These are phyloP conservation scores for Ustilago hordei DNA, from an alignment of 1,284 basidiomycete genomes.

Conservation along the genomic window DNA sequence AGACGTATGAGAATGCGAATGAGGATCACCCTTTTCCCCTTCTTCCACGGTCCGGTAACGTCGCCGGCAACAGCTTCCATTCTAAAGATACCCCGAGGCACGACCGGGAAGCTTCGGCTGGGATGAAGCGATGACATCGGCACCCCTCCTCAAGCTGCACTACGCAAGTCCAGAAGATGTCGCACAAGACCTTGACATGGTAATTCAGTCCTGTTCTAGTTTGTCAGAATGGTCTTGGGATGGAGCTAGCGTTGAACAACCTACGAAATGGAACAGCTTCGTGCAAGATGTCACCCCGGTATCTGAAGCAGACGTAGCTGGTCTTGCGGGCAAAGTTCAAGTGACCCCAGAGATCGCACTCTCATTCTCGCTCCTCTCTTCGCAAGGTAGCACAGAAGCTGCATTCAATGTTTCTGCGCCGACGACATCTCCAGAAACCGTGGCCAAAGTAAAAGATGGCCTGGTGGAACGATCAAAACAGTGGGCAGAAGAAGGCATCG, in stretches of 20 bases:
- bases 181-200: slow-evolving; percentile 44
- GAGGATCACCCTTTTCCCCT: not conserved
- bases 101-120: not conserved
- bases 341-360: slow-evolving; percentile 8
- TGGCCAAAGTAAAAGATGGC: slow-evolving; percentile 8
- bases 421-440: not conserved
- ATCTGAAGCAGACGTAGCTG: not conserved
- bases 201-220: slow-evolving; percentile 36
- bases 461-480: slow-evolving; percentile 12
- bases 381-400: not conserved
- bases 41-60: not conserved
- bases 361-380: slow-evolving; percentile 21
- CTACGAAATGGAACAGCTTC: slow-evolving; percentile 9
- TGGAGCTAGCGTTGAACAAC: slow-evolving; percentile 10
- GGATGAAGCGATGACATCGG: slow-evolving; percentile 20
- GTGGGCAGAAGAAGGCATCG: slow-evolving; percentile 35
- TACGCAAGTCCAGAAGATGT: slow-evolving; percentile 38
- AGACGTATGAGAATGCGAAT: not conserved
- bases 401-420: slow-evolving; percentile 41
- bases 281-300: slow-evolving; percentile 12
- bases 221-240: slow-evolving; percentile 34
- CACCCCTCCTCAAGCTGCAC: slow-evolving; percentile 21
- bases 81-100: not conserved
- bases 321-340: slow-evolving; percentile 18
- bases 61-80: not conserved